Conservation (phyloP, 805 yeast species). For the Hanseniaspora occidentalis region DNA sequence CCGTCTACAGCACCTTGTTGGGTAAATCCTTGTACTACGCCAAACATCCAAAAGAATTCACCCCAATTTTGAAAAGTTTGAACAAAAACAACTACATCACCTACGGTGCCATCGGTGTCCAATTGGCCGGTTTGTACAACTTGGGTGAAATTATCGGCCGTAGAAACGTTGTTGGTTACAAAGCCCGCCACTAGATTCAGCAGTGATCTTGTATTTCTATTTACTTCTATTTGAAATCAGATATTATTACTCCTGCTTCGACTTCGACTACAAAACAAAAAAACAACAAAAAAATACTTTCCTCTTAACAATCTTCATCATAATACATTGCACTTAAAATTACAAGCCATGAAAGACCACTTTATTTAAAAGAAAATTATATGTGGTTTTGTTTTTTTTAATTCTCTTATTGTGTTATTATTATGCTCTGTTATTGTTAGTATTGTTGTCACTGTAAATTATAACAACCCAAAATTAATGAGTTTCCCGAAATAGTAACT, state of each 20-base stretch:
- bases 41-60: conserved; percentile 29
- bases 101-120: conserved; percentile 67
- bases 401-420: background rate
- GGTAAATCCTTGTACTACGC: conserved; percentile 25
- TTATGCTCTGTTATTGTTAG: background rate
- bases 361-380: background rate
- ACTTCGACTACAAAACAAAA: background rate
- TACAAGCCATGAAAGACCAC: too few relatives aligned
- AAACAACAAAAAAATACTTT: background rate
- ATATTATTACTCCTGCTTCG: background rate
- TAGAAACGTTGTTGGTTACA: conserved; percentile 83
- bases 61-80: conserved; percentile 34
- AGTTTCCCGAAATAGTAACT: too few relatives aligned
- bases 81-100: conserved; percentile 46
- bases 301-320: background rate
- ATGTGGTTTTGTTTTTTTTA: background rate
- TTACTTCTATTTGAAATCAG: too few relatives aligned
- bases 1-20: conserved; percentile 39
- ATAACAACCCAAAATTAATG: too few relatives aligned
- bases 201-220: too few relatives aligned
- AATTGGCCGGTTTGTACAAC: conserved; percentile 81
- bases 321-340: too few relatives aligned
- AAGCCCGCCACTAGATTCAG: conserved; percentile 9
- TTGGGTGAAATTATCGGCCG: conserved; percentile 95
- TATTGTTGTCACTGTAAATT: too few relatives aligned